Percentiles rank a stretch among this genome's conserved stretches.
These are phyloP conservation scores for Clonostachys sp. DNA, from an alignment of 2,329 filamentous ascomycete genomes.

Conservation along the genomic window DNA sequence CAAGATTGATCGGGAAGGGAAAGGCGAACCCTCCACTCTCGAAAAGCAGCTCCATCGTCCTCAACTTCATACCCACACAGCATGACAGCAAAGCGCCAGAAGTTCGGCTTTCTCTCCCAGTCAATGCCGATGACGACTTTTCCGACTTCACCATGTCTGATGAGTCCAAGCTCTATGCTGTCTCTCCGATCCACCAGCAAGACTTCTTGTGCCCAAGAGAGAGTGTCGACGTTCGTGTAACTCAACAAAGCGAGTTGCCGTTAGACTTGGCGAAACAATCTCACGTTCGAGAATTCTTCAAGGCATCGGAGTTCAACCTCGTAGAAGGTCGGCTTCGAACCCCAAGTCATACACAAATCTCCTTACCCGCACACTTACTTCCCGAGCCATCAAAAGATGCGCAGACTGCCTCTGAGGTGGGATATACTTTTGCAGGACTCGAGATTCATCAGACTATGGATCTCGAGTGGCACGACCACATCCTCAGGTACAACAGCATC, in stretches of 20 bases:
- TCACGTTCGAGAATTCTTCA: constrained; percentile 37
- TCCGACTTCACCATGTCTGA: constrained; percentile 16
- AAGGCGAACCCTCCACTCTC: constrained; percentile 9
- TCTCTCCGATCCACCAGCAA: constrained; percentile 18
- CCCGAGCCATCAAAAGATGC: constrained; percentile 1
- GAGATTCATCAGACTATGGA: constrained; percentile 44
- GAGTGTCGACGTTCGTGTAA: constrained; percentile 43
- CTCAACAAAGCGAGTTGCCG: constrained; percentile 25
- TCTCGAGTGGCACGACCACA: constrained; percentile 35
- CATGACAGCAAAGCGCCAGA: constrained; percentile 7
- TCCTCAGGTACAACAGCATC: constrained; percentile 44
- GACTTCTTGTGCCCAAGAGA: constrained; percentile 41
- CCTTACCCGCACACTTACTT: constrained; percentile 17
- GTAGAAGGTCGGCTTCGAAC: constrained; percentile 32
- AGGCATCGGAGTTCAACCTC: constrained; percentile 38
- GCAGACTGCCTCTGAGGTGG: not conserved
- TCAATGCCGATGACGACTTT: constrained; percentile 17
- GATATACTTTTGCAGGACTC: constrained; percentile 41
- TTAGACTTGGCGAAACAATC: constrained; percentile 26
- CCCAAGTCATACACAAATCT: constrained; percentile 22
- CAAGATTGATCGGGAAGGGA: constrained; percentile 20
- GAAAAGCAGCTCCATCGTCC: constrained; percentile 28
- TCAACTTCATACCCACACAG: constrained; percentile 30
- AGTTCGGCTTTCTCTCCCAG: constrained; percentile 21
- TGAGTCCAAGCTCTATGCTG: constrained; percentile 21